Conservation (phyloP, 2,329 filamentous ascomycete genomes). For the Sclerotinia sclerotiorum region DNA sequence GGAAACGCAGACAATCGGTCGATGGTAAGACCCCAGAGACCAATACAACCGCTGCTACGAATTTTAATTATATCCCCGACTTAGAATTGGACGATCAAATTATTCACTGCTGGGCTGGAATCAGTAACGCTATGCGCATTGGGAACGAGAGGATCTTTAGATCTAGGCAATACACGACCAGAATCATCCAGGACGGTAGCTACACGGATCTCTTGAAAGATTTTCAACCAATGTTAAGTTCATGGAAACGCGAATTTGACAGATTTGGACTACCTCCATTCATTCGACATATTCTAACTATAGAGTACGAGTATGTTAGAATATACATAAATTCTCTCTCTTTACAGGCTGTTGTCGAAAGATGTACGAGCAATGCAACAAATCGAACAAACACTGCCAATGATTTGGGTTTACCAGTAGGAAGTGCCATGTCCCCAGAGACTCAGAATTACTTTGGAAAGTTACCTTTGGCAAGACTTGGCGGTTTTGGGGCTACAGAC, state of each 20-base stretch:
- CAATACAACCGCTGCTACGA: conserved; percentile 54
- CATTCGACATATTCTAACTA: conserved; percentile 75
- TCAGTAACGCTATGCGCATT: conserved; percentile 88
- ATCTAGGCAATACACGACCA: conserved; percentile 82
- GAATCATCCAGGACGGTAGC: conserved; percentile 80
- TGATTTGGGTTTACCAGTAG: conserved; percentile 41
- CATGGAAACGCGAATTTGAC: conserved; percentile 83
- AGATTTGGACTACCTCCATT: conserved; percentile 67
- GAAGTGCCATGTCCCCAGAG: conserved; percentile 56
- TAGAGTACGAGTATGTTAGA: conserved; percentile 93
- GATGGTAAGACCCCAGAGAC: conserved; percentile 63
- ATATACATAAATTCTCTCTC: conserved; percentile 94
- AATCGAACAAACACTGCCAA: conserved; percentile 41
- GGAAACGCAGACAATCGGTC: conserved; percentile 42
- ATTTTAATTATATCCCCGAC: conserved; percentile 66
- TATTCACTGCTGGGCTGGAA: conserved; percentile 88
- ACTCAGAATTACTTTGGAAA: conserved; percentile 65
- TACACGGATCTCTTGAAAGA: conserved; percentile 80
- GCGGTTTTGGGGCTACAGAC: conserved; percentile 64
- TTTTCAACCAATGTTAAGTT: conserved; percentile 73
- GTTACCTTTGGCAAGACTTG: conserved; percentile 62
- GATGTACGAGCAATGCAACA: conserved; percentile 75
- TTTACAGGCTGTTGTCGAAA: conserved; percentile 90
- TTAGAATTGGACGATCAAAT: conserved; percentile 67
- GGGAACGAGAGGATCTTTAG: conserved; percentile 88